phyloP scores from a whole-genome alignment of 2,329 filamentous ascomycete genomes.

The Colletotrichum neosansevieriae region DNA sequence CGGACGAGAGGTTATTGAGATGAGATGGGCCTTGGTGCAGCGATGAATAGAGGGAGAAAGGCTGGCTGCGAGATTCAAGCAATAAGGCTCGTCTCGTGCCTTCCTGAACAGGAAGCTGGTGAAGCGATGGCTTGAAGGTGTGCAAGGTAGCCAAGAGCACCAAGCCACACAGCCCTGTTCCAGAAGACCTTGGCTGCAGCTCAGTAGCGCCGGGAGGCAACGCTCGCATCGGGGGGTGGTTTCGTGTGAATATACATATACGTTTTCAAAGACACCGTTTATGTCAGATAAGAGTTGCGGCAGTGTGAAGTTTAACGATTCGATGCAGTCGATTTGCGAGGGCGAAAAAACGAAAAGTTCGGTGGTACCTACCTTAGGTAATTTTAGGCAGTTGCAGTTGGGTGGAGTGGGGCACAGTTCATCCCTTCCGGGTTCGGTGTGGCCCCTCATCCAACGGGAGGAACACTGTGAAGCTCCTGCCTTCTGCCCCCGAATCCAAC shows the following conservation, averaged over 20 bases:
- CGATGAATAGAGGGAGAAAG: background rate
- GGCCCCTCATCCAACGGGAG: background rate
- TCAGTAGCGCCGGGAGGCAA: constrained; percentile 33
- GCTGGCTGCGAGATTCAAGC: constrained; percentile 31
- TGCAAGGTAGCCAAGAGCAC: constrained; percentile 31
- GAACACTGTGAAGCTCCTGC: background rate
- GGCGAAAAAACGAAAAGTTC: too few relatives aligned
- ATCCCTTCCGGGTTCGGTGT: background rate
- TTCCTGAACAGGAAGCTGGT: constrained; percentile 33
- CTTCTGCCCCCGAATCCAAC: background rate
- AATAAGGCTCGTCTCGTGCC: constrained; percentile 24
- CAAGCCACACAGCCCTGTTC: constrained; percentile 37
- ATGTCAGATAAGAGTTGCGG: background rate
- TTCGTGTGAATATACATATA: constrained; percentile 2
- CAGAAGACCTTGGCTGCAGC: constrained; percentile 36
- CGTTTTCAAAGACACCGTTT: background rate
- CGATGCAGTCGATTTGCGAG: too few relatives aligned
- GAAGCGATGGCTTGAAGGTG: constrained; percentile 4
- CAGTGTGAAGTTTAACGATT: too few relatives aligned
- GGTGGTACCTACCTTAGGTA: too few relatives aligned
- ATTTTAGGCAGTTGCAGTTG: background rate
- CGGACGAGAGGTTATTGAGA: constrained; percentile 5
- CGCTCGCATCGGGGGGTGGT: constrained; percentile 6
- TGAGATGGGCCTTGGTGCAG: background rate
- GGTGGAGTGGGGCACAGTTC: background rate